Conservation (phyloP, 257 asterid genomes). For the Cordia subcordata region DNA sequence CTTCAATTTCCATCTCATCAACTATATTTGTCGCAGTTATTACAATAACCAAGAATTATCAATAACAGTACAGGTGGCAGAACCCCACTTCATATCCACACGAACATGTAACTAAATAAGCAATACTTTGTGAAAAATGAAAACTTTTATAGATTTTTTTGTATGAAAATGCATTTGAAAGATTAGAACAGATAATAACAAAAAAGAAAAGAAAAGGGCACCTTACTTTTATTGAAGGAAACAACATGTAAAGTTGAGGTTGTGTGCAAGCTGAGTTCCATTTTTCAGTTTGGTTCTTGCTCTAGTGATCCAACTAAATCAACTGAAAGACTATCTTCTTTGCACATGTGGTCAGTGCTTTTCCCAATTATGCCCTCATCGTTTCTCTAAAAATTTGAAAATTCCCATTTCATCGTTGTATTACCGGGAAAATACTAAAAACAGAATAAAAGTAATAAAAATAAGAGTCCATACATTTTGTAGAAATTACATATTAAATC, state of each 20-base stretch:
- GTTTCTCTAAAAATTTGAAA: no score
- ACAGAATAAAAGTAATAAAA: no score
- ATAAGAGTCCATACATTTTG: no score
- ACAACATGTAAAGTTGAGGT: conserved; percentile 21
- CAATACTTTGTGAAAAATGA: neutral
- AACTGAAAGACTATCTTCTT: neutral
- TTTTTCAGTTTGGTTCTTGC: conserved; percentile 1
- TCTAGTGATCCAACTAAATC: neutral
- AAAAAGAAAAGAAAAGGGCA: neutral
- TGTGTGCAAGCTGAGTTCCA: conserved; percentile 34
- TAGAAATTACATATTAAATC: no score
- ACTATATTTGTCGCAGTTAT: conserved; percentile 15
- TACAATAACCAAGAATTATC: conserved; percentile 8
- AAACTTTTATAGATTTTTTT: neutral
- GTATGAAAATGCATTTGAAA: neutral
- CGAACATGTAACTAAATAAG: neutral
- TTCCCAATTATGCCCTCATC: neutral
- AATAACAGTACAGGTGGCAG: conserved; percentile 6
- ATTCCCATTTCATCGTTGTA: no score
- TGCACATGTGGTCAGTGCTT: neutral
- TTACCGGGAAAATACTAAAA: no score
- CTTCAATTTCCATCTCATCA: conserved; percentile 12
- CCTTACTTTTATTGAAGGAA: conserved; percentile 34
- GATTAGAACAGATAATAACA: no score
- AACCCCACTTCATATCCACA: conserved; percentile 1